Percentiles rank a stretch among this genome's conserved stretches.
phyloP scores from a whole-genome alignment of 2,329 filamentous ascomycete species.

The Arthroderma uncinatum region DNA sequence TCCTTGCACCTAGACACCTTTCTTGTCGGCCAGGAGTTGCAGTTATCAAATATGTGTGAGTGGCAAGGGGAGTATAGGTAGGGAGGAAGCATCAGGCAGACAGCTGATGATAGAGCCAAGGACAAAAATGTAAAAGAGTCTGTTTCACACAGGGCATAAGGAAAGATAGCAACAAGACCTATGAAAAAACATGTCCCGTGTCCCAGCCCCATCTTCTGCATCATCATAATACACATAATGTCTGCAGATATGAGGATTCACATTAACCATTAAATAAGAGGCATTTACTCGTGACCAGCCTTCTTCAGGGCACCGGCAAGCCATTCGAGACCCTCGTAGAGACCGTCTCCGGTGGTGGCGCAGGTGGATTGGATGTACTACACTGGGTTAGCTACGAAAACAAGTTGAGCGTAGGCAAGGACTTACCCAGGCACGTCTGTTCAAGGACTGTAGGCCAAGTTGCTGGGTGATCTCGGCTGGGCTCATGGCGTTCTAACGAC shows the following conservation, averaged over 20 bases:
- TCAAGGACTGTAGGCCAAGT: constrained; percentile 97
- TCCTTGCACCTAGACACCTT: constrained; percentile 5
- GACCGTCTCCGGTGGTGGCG: constrained; percentile 96
- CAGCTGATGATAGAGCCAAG: not conserved
- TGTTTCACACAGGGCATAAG: constrained; percentile 1
- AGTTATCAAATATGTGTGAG: constrained; percentile 1
- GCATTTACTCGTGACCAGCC: constrained; percentile 40
- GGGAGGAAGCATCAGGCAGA: not conserved
- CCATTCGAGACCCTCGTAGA: constrained; percentile 98
- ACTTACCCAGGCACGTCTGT: constrained; percentile 97
- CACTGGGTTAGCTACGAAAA: constrained; percentile 10
- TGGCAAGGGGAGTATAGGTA: not conserved
- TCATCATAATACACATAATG: constrained; percentile 13
- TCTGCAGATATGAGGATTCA: constrained; percentile 11
- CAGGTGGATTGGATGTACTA: constrained; percentile 99
- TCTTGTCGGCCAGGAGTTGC: not conserved
- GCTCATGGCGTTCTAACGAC: constrained; percentile 88
- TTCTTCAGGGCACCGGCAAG: constrained; percentile 74
- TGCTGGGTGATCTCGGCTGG: constrained; percentile 99
- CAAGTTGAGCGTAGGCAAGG: constrained; percentile 13
- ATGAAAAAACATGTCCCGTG: constrained; percentile 8
- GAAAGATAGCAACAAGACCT: constrained; percentile 8
- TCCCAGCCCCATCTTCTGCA: constrained; percentile 12
- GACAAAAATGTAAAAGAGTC: constrained; percentile 1
- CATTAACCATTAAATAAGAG: constrained; percentile 15